These are phyloP conservation scores for Teunomyces cretensis DNA, from an alignment of 805 yeast species.

Conservation along the genomic window DNA sequence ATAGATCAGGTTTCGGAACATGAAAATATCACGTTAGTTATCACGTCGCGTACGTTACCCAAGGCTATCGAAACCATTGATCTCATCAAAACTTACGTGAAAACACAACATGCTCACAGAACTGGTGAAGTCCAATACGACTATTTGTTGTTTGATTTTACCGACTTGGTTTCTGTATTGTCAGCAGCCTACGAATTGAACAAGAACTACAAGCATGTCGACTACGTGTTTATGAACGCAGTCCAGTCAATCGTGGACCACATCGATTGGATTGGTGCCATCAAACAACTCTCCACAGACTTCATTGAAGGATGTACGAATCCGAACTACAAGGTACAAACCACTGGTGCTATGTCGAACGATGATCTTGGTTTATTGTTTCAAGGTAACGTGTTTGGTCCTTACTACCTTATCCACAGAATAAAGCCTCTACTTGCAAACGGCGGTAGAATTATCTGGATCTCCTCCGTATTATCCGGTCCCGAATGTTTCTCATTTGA, in stretches of 20 bases:
- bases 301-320: conserved; percentile 85
- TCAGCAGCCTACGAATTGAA: conserved; percentile 70
- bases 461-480: conserved; percentile 78
- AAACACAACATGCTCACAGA: conserved; percentile 32
- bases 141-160: conserved; percentile 84
- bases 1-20: conserved; percentile 57
- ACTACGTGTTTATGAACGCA: conserved; percentile 82
- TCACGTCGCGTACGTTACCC: conserved; percentile 87
- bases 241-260: conserved; percentile 88
- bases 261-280: conserved; percentile 81
- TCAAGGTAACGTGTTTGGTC: conserved; percentile 96
- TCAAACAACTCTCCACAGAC: conserved; percentile 58
- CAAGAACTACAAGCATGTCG: conserved; percentile 63
- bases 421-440: conserved; percentile 54
- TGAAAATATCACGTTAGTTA: conserved; percentile 69
- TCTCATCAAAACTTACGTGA: conserved; percentile 36
- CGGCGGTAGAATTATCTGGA: conserved; percentile 80
- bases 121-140: conserved; percentile 74
- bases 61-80: conserved; percentile 75
- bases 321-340: conserved; percentile 84
- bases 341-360: conserved; percentile 66
- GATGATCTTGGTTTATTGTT: conserved; percentile 88
- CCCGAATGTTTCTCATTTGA: conserved; percentile 70
- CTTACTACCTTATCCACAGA: conserved; percentile 77
- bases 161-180: conserved; percentile 82